phyloP scores from a whole-genome alignment of 306 rosid genomes.

The Abrus precatorius region DNA sequence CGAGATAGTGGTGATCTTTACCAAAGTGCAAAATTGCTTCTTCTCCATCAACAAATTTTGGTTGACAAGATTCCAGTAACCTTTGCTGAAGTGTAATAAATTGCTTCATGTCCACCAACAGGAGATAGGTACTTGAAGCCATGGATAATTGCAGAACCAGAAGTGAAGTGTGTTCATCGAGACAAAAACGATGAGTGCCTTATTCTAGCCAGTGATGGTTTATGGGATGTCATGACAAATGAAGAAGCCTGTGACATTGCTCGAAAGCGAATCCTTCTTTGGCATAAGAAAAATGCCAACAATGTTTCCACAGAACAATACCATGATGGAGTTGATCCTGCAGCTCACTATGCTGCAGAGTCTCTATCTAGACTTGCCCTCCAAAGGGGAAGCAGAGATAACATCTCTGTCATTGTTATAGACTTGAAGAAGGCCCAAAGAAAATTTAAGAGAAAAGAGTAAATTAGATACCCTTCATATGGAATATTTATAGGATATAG shows the following conservation, averaged over 20 bases:
- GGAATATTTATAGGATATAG: conserved; percentile 38
- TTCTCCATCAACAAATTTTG: no score
- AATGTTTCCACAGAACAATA: conserved; percentile 34
- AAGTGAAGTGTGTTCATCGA: conserved; percentile 60
- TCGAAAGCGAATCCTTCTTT: conserved; percentile 72
- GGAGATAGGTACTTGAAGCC: conserved; percentile 87
- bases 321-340: conserved; percentile 63
- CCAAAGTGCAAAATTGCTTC: no score
- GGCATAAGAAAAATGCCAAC: conserved; percentile 77
- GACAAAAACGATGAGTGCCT: conserved; percentile 78
- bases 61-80: not conserved
- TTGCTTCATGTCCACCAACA: conserved; percentile 40
- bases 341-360: conserved; percentile 82
- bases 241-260: conserved; percentile 81
- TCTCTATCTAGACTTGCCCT: conserved; percentile 77
- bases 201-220: conserved; percentile 78
- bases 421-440: conserved; percentile 83
- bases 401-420: conserved; percentile 76
- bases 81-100: not conserved
- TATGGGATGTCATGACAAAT: conserved; percentile 87
- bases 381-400: conserved; percentile 86
- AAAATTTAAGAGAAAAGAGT: conserved; percentile 62
- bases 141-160: conserved; percentile 82
- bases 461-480: conserved; percentile 26
- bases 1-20: no score